A percentile compares a stretch with the other conserved stretches of the same genome.
phyloP scores from a whole-genome alignment of 176 grass and related monocot genomes.

The Raddia distichophylla region DNA sequence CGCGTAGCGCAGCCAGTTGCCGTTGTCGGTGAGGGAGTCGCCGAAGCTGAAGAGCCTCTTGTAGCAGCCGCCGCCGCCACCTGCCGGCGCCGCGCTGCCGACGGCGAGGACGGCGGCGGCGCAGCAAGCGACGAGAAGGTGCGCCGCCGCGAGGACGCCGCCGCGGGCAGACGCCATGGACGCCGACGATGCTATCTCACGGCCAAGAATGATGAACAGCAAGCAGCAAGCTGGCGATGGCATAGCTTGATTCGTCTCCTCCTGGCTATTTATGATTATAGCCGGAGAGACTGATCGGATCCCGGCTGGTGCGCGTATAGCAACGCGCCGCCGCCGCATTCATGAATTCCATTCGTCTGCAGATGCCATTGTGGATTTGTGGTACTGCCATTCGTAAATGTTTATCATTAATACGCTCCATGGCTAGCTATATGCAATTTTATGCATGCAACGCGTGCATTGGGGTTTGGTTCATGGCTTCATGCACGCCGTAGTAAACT shows the following conservation, averaged over 20 bases:
- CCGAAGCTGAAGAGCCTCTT: slow-evolving; percentile 66
- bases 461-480: too few species aligned
- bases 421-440: too few species aligned
- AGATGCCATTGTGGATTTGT: too few species aligned
- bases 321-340: not conserved
- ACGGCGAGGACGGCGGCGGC: not conserved
- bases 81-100: not conserved
- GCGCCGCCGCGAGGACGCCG: not conserved
- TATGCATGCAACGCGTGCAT: too few species aligned
- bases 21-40: slow-evolving; percentile 64
- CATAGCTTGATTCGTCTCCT: not conserved
- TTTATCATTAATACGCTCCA: too few species aligned
- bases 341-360: not conserved
- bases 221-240: too few species aligned
- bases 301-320: not conserved
- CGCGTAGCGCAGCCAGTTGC: slow-evolving; percentile 54
- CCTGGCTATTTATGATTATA: slow-evolving; percentile 9
- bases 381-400: too few species aligned
- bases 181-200: not conserved
- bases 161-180: not conserved
- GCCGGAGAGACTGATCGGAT: not conserved
- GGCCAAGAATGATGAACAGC: not conserved
- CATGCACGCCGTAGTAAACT: too few species aligned
- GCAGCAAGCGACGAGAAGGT: slow-evolving; percentile 7
- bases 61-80: slow-evolving; percentile 33